These are phyloP conservation scores for Citrullus amarus DNA, from an alignment of 306 rosid genomes.

Conservation along the genomic window DNA sequence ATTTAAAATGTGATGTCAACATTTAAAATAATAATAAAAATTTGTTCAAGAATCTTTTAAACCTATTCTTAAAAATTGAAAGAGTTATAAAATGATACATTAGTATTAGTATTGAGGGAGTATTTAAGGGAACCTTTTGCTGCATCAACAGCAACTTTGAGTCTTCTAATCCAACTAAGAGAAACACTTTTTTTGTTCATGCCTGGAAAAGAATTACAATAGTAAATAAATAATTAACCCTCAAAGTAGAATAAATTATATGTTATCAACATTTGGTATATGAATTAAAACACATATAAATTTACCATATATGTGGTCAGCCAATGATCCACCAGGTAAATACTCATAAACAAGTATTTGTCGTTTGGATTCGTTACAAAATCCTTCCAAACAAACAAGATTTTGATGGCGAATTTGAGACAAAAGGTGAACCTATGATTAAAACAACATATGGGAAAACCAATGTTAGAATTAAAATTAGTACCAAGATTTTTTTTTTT, in stretches of 20 bases:
- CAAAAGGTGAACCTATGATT: constrained; percentile 56
- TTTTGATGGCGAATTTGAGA: constrained; percentile 76
- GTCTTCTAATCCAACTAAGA: constrained; percentile 85
- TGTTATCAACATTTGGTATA: not conserved
- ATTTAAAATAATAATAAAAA: too few species aligned
- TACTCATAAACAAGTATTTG: constrained; percentile 90
- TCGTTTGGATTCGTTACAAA: constrained; percentile 76
- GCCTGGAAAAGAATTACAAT: constrained; percentile 25
- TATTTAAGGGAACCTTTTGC: constrained; percentile 53
- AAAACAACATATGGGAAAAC: not conserved
- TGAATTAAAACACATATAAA: not conserved
- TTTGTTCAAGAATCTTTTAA: too few species aligned
- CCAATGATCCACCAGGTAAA: constrained; percentile 86
- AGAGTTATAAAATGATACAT: too few species aligned
- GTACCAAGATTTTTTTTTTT: too few species aligned
- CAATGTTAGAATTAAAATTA: not conserved
- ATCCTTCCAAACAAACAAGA: constrained; percentile 89
- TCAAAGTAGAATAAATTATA: not conserved
- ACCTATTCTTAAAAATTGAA: too few species aligned
- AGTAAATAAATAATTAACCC: not conserved
- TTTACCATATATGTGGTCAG: constrained; percentile 75
- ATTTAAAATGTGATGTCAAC: too few species aligned
- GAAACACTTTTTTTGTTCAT: constrained; percentile 36
- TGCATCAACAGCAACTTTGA: constrained; percentile 91
- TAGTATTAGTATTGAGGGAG: not conserved